Evolutionary conservation across 2,329 filamentous ascomycete genomes (phyloP).

Genomic region (Penicillium sp.): DNA sequence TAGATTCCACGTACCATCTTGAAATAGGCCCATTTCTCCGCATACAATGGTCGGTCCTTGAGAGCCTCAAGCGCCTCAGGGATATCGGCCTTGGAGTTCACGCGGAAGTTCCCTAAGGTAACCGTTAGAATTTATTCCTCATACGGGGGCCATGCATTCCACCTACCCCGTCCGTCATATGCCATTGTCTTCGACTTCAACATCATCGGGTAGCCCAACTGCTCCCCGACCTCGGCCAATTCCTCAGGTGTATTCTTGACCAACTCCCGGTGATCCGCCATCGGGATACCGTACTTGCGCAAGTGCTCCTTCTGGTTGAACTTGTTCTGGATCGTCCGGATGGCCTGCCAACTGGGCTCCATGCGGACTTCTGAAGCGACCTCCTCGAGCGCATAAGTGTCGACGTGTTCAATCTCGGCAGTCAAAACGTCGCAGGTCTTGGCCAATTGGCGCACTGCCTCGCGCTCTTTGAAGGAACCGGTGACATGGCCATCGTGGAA

Average conservation of each 20-base stretch:
- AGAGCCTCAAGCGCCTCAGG: slow-evolving; percentile 65
- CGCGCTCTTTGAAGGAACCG: slow-evolving; percentile 81
- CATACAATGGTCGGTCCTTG: slow-evolving; percentile 67
- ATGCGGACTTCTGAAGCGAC: slow-evolving; percentile 63
- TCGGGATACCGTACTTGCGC: slow-evolving; percentile 60
- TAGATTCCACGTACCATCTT: slow-evolving; percentile 47
- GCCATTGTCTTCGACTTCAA: slow-evolving; percentile 85
- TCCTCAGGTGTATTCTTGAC: slow-evolving; percentile 55
- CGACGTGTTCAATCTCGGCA: slow-evolving; percentile 91
- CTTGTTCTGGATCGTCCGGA: slow-evolving; percentile 90
- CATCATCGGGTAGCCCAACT: slow-evolving; percentile 81
- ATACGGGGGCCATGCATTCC: not conserved
- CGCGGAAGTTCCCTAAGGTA: slow-evolving; percentile 57
- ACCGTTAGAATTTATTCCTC: slow-evolving; percentile 4
- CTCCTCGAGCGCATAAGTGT: slow-evolving; percentile 83
- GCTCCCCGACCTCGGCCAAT: slow-evolving; percentile 57
- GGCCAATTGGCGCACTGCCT: slow-evolving; percentile 75
- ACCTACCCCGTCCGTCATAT: slow-evolving; percentile 78
- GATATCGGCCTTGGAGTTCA: slow-evolving; percentile 56
- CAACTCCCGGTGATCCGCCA: slow-evolving; percentile 65
- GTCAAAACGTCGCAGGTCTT: slow-evolving; percentile 72
- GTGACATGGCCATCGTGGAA: slow-evolving; percentile 67
- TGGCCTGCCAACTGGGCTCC: slow-evolving; percentile 78
- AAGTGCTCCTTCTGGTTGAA: slow-evolving; percentile 83
- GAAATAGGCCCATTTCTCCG: slow-evolving; percentile 85